Evolutionary conservation across 345 rosid species (phyloP).

Genomic region (Cochlearia excelsa): DNA sequence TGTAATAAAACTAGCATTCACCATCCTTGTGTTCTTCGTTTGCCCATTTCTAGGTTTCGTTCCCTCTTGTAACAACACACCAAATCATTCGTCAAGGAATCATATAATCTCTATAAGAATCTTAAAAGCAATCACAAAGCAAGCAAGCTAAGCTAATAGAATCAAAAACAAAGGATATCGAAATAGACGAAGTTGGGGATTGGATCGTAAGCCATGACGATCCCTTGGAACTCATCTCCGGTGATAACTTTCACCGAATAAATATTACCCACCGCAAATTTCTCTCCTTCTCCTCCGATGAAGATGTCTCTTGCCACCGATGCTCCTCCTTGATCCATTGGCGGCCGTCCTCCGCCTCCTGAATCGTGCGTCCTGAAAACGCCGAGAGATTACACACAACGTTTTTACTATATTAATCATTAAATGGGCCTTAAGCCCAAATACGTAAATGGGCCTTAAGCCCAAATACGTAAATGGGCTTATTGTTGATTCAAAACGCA

Average conservation of each 20-base stretch:
- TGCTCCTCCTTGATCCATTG: slow-evolving; percentile 43
- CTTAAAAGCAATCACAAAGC: not conserved
- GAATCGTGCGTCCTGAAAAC: slow-evolving; percentile 19
- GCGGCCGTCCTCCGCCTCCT: slow-evolving; percentile 32
- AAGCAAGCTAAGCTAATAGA: not conserved
- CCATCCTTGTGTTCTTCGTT: slow-evolving; percentile 62
- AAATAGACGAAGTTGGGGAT: slow-evolving; percentile 88
- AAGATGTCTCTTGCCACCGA: slow-evolving; percentile 31
- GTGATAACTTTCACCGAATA: slow-evolving; percentile 76
- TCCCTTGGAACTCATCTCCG: slow-evolving; percentile 94
- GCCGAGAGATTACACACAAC: too few species aligned
- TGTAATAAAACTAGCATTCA: slow-evolving; percentile 76
- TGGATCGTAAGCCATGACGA: slow-evolving; percentile 86
- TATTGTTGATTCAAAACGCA: not conserved
- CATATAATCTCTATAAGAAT: slow-evolving; percentile 27
- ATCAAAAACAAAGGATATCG: slow-evolving; percentile 60
- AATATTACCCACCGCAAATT: slow-evolving; percentile 80
- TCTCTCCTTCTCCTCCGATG: slow-evolving; percentile 43
- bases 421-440: slow-evolving; percentile 15
- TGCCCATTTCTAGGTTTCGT: slow-evolving; percentile 54
- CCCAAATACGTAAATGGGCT: not conserved
- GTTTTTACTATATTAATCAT: not conserved
- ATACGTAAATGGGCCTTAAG: slow-evolving; percentile 2
- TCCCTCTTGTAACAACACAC: slow-evolving; percentile 64
- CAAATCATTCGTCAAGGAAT: slow-evolving; percentile 42